Evolutionary conservation across 805 yeast species (phyloP).

Genomic region (Komagataella populi): DNA sequence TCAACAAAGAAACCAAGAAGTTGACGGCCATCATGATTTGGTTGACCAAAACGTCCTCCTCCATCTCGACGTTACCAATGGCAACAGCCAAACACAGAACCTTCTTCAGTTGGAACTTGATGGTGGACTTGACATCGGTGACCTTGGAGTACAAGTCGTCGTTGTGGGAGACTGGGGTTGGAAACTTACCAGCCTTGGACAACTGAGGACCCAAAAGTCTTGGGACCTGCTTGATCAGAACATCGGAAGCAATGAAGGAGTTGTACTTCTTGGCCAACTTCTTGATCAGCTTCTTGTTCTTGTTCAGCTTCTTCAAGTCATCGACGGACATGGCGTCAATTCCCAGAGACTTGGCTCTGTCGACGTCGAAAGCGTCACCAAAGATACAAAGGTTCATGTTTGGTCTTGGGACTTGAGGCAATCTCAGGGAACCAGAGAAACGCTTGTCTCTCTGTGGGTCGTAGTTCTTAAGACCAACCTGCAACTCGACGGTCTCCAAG

Average conservation of each 20-base stretch:
- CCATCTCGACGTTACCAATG: slow-evolving; percentile 99
- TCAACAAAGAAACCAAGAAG: slow-evolving; percentile 97
- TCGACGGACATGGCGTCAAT: slow-evolving; percentile 99
- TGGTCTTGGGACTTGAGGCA: slow-evolving; percentile 99
- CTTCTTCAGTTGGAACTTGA: slow-evolving; percentile 99
- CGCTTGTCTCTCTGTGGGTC: slow-evolving; percentile 99
- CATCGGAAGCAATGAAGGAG: slow-evolving; percentile 99
- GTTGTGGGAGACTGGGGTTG: slow-evolving; percentile 99
- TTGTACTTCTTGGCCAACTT: slow-evolving; percentile 99
- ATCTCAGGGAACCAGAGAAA: slow-evolving; percentile 98
- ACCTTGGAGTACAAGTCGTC: slow-evolving; percentile 96
- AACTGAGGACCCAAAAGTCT: slow-evolving; percentile 99
- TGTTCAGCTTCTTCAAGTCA: slow-evolving; percentile 99
- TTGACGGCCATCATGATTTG: slow-evolving; percentile 97
- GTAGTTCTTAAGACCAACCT: slow-evolving; percentile 99
- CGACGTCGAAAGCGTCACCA: slow-evolving; percentile 99
- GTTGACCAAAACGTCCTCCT: slow-evolving; percentile 88
- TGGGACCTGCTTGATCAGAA: slow-evolving; percentile 98
- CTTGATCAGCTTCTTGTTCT: slow-evolving; percentile 99
- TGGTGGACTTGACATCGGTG: slow-evolving; percentile 96
- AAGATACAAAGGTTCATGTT: slow-evolving; percentile 99
- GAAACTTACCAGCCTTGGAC: slow-evolving; percentile 99
- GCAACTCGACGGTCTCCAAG: slow-evolving; percentile 99
- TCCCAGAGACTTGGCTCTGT: slow-evolving; percentile 99
- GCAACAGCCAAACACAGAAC: slow-evolving; percentile 99